Evolutionary conservation across 208 protist species (phyloP).

Genomic region (Leishmania braziliensis): DNA sequence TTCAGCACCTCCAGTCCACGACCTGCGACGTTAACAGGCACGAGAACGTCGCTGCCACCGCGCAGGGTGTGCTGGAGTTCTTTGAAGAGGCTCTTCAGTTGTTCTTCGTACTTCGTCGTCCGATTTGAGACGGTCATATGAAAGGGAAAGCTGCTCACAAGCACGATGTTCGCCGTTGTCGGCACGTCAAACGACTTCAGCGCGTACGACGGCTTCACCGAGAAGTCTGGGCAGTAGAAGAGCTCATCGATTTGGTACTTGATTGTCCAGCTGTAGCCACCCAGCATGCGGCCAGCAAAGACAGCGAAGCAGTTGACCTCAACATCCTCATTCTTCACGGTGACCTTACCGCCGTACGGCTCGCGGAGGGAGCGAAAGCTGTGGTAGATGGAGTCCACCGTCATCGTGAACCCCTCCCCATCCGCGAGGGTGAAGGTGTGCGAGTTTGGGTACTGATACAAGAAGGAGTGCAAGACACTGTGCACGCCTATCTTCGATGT

Average conservation of each 20-base stretch:
- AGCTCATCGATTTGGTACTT: conserved; percentile 91
- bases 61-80: conserved; percentile 83
- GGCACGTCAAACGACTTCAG: conserved; percentile 75
- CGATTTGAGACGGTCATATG: conserved; percentile 14
- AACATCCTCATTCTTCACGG: conserved; percentile 51
- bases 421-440: conserved; percentile 39
- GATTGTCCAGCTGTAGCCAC: conserved; percentile 78
- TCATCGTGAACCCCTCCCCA: conserved; percentile 56
- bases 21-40: conserved; percentile 76
- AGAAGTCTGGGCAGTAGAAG: conserved; percentile 90
- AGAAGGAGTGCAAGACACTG: conserved; percentile 72
- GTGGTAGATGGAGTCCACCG: conserved; percentile 84
- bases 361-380: conserved; percentile 80
- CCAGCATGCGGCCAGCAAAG: conserved; percentile 78
- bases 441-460: conserved; percentile 80
- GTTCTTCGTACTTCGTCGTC: conserved; percentile 60
- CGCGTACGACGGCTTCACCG: conserved; percentile 73
- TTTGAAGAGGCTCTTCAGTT: conserved; percentile 72
- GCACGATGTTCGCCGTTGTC: conserved; percentile 71
- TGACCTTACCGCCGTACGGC: conserved; percentile 80
- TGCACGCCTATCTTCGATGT: conserved; percentile 84
- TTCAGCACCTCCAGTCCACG: conserved; percentile 82
- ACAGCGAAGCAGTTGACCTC: conserved; percentile 68
- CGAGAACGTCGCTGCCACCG: conserved; percentile 82
- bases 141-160: conserved; percentile 64